phyloP scores from a whole-genome alignment of 805 yeast species.

The Maudiozyma bulderi region DNA sequence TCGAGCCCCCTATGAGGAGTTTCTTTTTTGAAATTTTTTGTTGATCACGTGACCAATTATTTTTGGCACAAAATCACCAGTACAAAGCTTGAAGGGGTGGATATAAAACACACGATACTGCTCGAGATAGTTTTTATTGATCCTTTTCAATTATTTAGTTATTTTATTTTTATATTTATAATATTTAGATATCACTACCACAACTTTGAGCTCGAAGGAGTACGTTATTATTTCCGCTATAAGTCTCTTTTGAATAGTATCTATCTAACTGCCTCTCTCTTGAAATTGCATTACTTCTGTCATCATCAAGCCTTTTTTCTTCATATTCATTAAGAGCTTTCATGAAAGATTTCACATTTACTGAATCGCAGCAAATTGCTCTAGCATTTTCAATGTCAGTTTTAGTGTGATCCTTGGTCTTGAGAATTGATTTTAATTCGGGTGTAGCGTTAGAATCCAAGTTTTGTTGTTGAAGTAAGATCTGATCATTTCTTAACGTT shows the following conservation, averaged over 20 bases:
- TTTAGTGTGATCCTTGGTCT: constrained; percentile 28
- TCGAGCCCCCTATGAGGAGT: neutral
- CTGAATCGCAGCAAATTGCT: constrained; percentile 33
- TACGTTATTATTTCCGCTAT: neutral
- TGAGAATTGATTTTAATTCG: constrained; percentile 30
- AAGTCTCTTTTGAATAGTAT: constrained; percentile 4
- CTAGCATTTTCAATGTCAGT: constrained; percentile 29
- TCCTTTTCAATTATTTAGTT: neutral
- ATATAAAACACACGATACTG: no score
- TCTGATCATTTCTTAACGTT: neutral
- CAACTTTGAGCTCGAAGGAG: neutral
- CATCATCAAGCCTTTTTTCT: constrained; percentile 27
- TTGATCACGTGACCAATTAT: neutral
- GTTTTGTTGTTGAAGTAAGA: neutral
- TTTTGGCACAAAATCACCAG: no score
- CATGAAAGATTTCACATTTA: constrained; percentile 31
- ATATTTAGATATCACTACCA: neutral
- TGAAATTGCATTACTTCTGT: constrained; percentile 25
- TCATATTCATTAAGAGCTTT: constrained; percentile 31
- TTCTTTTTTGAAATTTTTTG: neutral
- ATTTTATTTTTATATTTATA: neutral
- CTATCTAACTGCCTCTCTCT: constrained; percentile 33
- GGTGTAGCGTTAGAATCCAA: neutral
- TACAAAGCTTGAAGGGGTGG: no score
- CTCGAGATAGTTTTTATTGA: neutral